Evolutionary conservation across 345 rosid genomes (phyloP), one percentile per base, ranked within the genome.

Genomic region (Salix purpurea): DNA sequence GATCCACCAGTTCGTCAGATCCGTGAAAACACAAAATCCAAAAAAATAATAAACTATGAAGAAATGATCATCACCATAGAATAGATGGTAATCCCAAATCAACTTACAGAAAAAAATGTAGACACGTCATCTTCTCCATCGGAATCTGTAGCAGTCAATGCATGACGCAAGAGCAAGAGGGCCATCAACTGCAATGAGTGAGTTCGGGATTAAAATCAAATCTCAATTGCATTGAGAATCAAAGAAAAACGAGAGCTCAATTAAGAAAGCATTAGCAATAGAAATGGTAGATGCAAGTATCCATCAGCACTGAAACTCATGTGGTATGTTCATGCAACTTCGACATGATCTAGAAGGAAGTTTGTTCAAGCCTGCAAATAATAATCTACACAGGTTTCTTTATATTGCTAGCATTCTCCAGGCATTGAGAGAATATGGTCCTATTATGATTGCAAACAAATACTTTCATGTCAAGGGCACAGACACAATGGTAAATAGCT

Each of bases 101-200:
- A 71, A 82, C 97, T 89, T 82, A 96, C 99, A 69, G 92, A 88
- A 78, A 94, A 90, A 78, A 89, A 90, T 9, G 91, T 79, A 48
- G 94, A 89, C 19, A 90, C 87, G 60, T 91, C 92, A 58, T 93
- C 94, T 28, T 80, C 95, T 75, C 85, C 89, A 75, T 85, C 88
- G 75, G 86, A 81, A 68, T 91, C 95, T 24, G 95, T 87, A 69
- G 89, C 77, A 71, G 90, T 85, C 83, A 94, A 71, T 34, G 97
- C 94, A 75, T 88, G 90, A 74, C 98, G 86, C 87, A 94, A 76
- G 46, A 94, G 89, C 74, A 93, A 83, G 83, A 94, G 94, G 77
- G 91, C 91, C 97, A 94, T 90, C 81, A 94, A 77, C 98, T 94
- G 79, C 79, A 77, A 78, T 15, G 60, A 32, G 52, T 15, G 26